A percentile compares a stretch with the other conserved stretches of the same genome.
Evolutionary conservation across 2,329 filamentous ascomycete genomes (phyloP).

Genomic region (Aspergillus eucalypticola): DNA sequence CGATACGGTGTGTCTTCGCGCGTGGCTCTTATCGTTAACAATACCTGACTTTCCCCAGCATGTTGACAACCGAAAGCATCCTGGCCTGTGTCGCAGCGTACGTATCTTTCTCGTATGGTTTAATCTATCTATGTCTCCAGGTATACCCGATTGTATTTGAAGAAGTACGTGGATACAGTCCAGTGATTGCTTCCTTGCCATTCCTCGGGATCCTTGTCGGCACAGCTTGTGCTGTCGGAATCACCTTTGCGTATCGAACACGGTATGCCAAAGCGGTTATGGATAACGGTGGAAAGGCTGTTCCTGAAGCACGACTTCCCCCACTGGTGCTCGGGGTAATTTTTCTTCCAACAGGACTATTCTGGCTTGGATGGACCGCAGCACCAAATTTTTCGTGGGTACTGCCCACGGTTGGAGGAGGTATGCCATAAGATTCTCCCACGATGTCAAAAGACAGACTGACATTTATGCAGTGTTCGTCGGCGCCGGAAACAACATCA

Average conservation of each 20-base stretch:
- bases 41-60: conserved; percentile 19
- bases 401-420: conserved; percentile 14
- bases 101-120: conserved; percentile 49
- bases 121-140: conserved; percentile 51
- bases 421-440: background rate
- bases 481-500: conserved; percentile 49
- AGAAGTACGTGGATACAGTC: conserved; percentile 41
- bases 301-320: conserved; percentile 45
- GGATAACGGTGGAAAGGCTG: conserved; percentile 31
- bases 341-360: conserved; percentile 46
- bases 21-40: too few species aligned
- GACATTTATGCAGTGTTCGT: conserved; percentile 35
- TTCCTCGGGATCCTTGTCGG: conserved; percentile 50
- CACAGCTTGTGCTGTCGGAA: conserved; percentile 40
- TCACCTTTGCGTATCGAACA: conserved; percentile 48
- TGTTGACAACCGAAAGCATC: conserved; percentile 53
- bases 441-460: background rate
- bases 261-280: conserved; percentile 38
- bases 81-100: conserved; percentile 50
- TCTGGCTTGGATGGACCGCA: conserved; percentile 49
- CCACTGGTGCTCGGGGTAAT: conserved; percentile 50
- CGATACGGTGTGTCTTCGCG: conserved; percentile 24
- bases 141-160: conserved; percentile 52
- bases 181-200: conserved; percentile 44
- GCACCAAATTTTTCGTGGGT: conserved; percentile 22